Base-by-base conservation (phyloP, 305 asterid species). In the Nicotiana rustica region DNA sequence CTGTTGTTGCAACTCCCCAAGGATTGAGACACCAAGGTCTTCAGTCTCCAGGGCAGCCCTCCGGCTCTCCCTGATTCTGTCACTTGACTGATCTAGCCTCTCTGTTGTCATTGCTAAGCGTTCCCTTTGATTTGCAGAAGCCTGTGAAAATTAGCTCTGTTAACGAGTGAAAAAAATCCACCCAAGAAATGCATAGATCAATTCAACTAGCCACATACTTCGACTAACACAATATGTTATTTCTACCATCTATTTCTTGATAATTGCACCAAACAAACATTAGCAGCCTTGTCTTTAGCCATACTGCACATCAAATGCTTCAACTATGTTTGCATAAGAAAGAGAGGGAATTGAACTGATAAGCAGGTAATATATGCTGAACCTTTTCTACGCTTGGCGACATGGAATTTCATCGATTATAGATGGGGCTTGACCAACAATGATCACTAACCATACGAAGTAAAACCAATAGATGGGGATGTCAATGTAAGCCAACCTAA, bases 11-110 rank as follows among this genome's bases (percentile, higher is more conserved):
- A 96, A 85, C 85, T 96, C 98, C 86, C 89, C 97, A 14, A 96
- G 98, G 87, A 96, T 96, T 66, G 94, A 91, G 62, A 91, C 91
- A 18, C 98, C 97, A 4, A 94, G 93, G 61, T 96, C 97, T 88
- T 96, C 98, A 65, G 98, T 94, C 87, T 96, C 98, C 35, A 95
- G 88, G 25, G 97, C 96, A 87, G 89, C 89, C 87, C 95, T 91
- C 52, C 93, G 91, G 87, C 92, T 93, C 69, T 94, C 97, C 89
- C 84, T 90, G 85, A 94, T 66, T 85, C 98, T 87, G 84, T 91
- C 99, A 78, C 90, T 91, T 5, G 98, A 92, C 77, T 91, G 92
- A 85, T 94, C 78, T 80, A 96, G 86, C 83, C 98, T 94, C 89
- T 94, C 99, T 57, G 95, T 96, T 77, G 99, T 85, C 97, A 89